Base-by-base conservation (phyloP, 1,284 basidiomycete genomes). In the Ceratobasidium sp. region DNA sequence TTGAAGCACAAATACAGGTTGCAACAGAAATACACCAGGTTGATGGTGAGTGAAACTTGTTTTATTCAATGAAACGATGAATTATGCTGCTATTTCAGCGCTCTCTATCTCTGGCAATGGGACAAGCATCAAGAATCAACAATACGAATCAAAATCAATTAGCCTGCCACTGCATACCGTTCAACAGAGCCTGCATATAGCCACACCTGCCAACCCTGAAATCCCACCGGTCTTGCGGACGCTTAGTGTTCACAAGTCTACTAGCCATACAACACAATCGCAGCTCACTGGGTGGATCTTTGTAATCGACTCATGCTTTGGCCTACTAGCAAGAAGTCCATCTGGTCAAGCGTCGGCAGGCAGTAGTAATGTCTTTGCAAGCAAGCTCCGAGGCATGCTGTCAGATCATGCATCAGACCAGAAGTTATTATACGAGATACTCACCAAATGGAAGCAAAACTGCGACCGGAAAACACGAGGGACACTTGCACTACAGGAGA, bases 401-500 rank as follows among this genome's bases (percentile, higher is more conserved):
- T 41, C 72, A 0, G 73, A 74, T 29, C 73, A 74, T 46, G 73
- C 73, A 31, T 24, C 73, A 1, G 61, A 74, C n/a, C 61, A 74
- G 31, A 64, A 64, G 22, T 11, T 2, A 1, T n/a, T 63, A 0
- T 27, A 19, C 0, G 29, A 54, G 16, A 51, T 73, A 8, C 11
- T 56, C 8, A 5, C 27, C 27, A 14, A 56, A 14, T 1, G 37
- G 7, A 56, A 64, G 14, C 46, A 43, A 31, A 29, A 34, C 0
- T 65, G 53, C 19, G 73, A 74, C 34, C 41, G 53, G 0, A 39
- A 74, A 19, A 14, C 39, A 1, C 63, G 43, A 34, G 62, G 73
- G 4, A 2, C 0, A 31, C 27, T 3, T 1, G 63, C 51, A 7
- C 11, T 74, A 1, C 24, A 24, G 1, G 16, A 22, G 0, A 48